Conservation (phyloP, 352 stramenopile genomes). For the Globisporangium rhizosaccharum region DNA sequence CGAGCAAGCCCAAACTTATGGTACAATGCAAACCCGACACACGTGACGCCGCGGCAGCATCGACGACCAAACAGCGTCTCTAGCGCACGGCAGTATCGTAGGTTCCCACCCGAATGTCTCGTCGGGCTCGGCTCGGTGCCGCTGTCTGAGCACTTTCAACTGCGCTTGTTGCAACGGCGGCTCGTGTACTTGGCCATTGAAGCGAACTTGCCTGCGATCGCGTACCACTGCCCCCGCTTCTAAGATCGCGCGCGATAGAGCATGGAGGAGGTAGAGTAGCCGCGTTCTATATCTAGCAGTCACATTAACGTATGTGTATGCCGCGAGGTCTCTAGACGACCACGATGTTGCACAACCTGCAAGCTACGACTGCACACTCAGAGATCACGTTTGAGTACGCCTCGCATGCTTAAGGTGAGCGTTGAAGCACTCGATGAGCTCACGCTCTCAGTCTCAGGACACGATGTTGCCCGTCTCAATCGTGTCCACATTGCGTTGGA, state of each 20-base stretch:
- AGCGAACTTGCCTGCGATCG: not conserved
- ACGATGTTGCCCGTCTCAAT: too few species aligned
- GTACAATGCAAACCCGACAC: constrained; percentile 41
- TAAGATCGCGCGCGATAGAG: not conserved
- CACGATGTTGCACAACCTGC: too few species aligned
- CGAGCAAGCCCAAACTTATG: constrained; percentile 25
- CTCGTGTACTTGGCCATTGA: constrained; percentile 27
- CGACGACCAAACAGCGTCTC: not conserved
- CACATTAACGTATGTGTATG: too few species aligned
- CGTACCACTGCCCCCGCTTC: not conserved
- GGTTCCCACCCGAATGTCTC: constrained; percentile 38
- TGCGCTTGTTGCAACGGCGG: constrained; percentile 28
- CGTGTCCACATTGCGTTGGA: too few species aligned
- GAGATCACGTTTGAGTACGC: too few species aligned
- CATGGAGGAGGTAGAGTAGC: too few species aligned
- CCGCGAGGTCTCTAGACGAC: too few species aligned
- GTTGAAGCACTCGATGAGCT: too few species aligned
- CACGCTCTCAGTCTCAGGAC: too few species aligned
- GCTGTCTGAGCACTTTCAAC: constrained; percentile 26
- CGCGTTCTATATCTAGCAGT: too few species aligned
- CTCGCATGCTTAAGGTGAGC: too few species aligned
- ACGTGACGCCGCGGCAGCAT: constrained; percentile 45
- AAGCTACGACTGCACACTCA: too few species aligned
- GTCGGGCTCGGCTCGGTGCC: constrained; percentile 36
- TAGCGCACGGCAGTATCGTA: not conserved